Evolutionary conservation across 2,329 filamentous ascomycete species (phyloP).

Genomic region (Calonectria montana): DNA sequence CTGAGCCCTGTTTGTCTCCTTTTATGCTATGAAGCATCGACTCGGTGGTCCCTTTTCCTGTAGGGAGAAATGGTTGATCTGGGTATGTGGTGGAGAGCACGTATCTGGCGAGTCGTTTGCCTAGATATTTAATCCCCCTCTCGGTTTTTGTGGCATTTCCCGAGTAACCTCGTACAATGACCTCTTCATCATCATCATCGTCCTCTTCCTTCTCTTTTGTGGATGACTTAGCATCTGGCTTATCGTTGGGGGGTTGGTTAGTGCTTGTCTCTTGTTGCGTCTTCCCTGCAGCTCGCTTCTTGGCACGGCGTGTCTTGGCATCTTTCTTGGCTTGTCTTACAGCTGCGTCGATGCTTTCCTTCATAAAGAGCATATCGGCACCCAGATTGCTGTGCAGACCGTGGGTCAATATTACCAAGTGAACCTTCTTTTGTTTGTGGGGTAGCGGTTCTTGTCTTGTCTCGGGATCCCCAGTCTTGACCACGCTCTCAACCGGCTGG

Average conservation of each 20-base stretch:
- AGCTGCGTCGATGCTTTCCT: constrained; percentile 93
- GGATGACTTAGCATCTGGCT: constrained; percentile 24
- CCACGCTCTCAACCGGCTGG: constrained; percentile 47
- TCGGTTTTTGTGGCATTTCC: constrained; percentile 94
- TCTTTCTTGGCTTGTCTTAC: constrained; percentile 79
- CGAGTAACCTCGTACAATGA: constrained; percentile 89
- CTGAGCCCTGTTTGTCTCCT: constrained; percentile 56
- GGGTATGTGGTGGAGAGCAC: constrained; percentile 92
- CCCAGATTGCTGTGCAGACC: constrained; percentile 96
- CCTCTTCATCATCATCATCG: constrained; percentile 76
- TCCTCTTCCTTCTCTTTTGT: constrained; percentile 33
- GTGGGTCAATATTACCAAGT: constrained; percentile 93
- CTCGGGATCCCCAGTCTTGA: constrained; percentile 47
- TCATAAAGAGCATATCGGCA: constrained; percentile 95
- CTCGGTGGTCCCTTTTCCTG: constrained; percentile 61
- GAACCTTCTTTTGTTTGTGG: constrained; percentile 80
- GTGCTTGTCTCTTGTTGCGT: constrained; percentile 4
- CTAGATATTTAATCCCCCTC: constrained; percentile 95
- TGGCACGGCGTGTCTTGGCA: constrained; percentile 69
- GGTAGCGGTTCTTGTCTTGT: constrained; percentile 38
- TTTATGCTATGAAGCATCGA: constrained; percentile 54
- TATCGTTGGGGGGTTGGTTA: constrained; percentile 27
- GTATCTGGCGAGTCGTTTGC: constrained; percentile 92
- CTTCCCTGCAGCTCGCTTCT: constrained; percentile 53
- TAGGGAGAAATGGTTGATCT: constrained; percentile 87